phyloP scores from a whole-genome alignment of 1,284 basidiomycete species.

The Cutaneotrichosporon sp. region DNA sequence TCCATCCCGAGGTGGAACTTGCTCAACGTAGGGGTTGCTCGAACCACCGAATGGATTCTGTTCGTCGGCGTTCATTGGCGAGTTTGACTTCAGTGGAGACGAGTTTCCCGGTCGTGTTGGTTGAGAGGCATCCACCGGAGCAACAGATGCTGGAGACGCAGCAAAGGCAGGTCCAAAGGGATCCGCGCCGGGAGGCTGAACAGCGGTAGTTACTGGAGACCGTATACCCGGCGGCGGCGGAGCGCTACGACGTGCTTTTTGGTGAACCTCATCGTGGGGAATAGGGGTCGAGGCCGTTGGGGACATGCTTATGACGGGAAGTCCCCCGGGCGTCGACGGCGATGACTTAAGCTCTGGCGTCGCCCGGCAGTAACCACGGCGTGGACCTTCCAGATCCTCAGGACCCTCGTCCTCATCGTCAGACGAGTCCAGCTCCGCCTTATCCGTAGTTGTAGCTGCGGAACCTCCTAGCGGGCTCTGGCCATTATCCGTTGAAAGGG shows the following conservation, averaged over 20 bases:
- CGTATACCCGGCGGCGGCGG: slow-evolving; percentile 27
- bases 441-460: not conserved
- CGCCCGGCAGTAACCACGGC: slow-evolving; percentile 22
- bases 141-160: not conserved
- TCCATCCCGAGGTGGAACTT: not conserved
- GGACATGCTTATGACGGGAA: not conserved
- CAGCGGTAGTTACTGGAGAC: not conserved
- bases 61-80: not conserved
- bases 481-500: not conserved
- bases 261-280: slow-evolving; percentile 9
- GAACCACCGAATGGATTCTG: slow-evolving; percentile 11
- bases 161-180: not conserved
- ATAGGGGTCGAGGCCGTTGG: not conserved
- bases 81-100: not conserved
- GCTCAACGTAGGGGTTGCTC: slow-evolving; percentile 17
- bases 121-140: not conserved
- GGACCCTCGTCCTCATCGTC: slow-evolving; percentile 46
- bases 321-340: slow-evolving; percentile 19
- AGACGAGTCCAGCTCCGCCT: slow-evolving; percentile 4
- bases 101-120: not conserved
- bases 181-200: no score
- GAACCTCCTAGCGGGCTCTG: not conserved
- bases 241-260: slow-evolving; percentile 35
- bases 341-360: no score
- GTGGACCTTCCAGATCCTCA: slow-evolving; percentile 46